Base-by-base conservation (phyloP, 805 yeast species). In the Saitoella complicata region DNA sequence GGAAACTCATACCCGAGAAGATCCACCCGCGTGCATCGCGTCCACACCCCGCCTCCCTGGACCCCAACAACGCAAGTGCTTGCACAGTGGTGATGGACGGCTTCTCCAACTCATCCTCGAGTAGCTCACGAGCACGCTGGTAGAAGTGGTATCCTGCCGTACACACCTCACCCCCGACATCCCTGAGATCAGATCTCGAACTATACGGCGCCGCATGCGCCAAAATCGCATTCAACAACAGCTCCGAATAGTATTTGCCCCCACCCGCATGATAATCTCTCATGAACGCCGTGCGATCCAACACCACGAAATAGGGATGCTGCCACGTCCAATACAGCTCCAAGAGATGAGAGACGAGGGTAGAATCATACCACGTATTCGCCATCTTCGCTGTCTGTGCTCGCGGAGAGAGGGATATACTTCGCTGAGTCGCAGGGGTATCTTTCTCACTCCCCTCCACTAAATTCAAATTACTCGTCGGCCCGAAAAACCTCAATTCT, bases 1-100 rank as follows among this genome's bases (percentile, higher is more conserved):
- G 37, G 29, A 45, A 36, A 8, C 47, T 43, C 45, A 45, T 42
- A 6, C 47, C 47, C 30, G 42, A 31, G 31, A 36, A 39, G 9
- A 45, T 11, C 47, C 47, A 45, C 6, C 46, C 47, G 9, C 32
- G 31, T 9, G 45, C 21, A 31, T 44, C 37, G 30, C 40, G 12
- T 12, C 46, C 46, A 7, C 29, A 31, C 9, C 35, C 43, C 13
- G 37, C 31, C 11, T 39, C 44, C 6, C 33, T 31, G 12, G 36
- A 38, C 2, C 44, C 45, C n/a, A 42, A n/a, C n/a, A 42, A 11
- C 29, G 44, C 43, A 5, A 42, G 43, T 8, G 45, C 45, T 30
- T 39, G 44, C 5, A 39, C 44, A 7, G 44, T 42, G 11, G 45
- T 11, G 11, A 42, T 40, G 30, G 43, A 32, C 6, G 45, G 44